Evolutionary conservation across 2,329 filamentous ascomycete genomes (phyloP).

Genomic region (Pyricularia sp.): DNA sequence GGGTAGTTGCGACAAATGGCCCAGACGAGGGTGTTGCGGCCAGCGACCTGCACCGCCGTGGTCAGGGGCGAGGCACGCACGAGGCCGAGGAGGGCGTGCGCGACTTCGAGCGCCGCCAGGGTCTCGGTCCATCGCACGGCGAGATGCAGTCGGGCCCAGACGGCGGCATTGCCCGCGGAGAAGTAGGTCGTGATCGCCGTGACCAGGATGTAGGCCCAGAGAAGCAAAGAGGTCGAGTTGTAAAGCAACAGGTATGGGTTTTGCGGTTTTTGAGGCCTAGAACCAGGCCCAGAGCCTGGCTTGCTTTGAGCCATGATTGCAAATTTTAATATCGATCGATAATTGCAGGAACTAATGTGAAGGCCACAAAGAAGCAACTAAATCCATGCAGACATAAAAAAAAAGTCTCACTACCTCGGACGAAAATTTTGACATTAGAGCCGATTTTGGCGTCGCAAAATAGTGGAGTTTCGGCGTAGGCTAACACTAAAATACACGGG

Average conservation of each 20-base stretch:
- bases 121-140: slow-evolving; percentile 32
- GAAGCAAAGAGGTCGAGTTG: neutral
- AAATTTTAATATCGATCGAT: neutral
- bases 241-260: slow-evolving; percentile 7
- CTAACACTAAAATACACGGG: neutral
- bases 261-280: neutral
- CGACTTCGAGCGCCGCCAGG: slow-evolving; percentile 49
- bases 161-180: neutral
- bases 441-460: neutral
- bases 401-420: neutral
- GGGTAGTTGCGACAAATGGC: slow-evolving; percentile 46
- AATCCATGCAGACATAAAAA: neutral
- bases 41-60: slow-evolving; percentile 58
- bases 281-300: neutral
- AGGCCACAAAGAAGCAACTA: neutral
- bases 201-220: slow-evolving; percentile 1
- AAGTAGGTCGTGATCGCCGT: neutral
- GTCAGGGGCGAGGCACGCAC: slow-evolving; percentile 56
- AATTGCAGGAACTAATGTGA: neutral
- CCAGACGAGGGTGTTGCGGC: slow-evolving; percentile 57
- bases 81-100: slow-evolving; percentile 50
- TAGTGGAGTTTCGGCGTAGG: neutral
- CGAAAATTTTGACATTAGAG: neutral
- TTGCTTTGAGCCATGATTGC: slow-evolving; percentile 5
- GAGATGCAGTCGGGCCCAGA: neutral